Conservation (phyloP, 106 monocot genomes). For the Allium fistulosum region DNA sequence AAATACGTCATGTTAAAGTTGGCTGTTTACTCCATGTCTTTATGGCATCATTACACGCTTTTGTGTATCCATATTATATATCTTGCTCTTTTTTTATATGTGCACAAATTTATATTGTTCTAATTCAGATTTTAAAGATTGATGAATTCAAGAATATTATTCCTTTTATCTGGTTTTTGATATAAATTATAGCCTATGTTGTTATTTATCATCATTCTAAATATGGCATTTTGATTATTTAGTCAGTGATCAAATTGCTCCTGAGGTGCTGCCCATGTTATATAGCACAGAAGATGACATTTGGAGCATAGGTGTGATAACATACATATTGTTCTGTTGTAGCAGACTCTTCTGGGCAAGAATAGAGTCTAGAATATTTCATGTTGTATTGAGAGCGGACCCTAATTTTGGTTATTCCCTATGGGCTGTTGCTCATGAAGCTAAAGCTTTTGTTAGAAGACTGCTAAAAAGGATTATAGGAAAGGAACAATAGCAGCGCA, state of each 20-base stretch:
- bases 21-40: too few species aligned
- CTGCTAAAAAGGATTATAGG: slow-evolving; percentile 89
- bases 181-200: too few species aligned
- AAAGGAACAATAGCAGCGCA: slow-evolving; percentile 95
- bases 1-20: too few species aligned
- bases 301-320: slow-evolving; percentile 97
- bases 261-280: slow-evolving; percentile 85
- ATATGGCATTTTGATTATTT: too few species aligned
- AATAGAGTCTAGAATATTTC: slow-evolving; percentile 92
- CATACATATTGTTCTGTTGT: slow-evolving; percentile 63
- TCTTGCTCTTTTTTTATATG: too few species aligned
- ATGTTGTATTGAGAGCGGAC: slow-evolving; percentile 80
- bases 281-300: slow-evolving; percentile 85
- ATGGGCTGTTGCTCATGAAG: slow-evolving; percentile 74
- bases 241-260: slow-evolving; percentile 59
- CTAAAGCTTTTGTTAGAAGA: slow-evolving; percentile 84
- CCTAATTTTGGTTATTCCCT: slow-evolving; percentile 81
- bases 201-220: too few species aligned
- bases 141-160: too few species aligned
- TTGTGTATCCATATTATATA: too few species aligned
- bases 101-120: too few species aligned
- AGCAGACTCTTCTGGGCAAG: slow-evolving; percentile 90
- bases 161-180: too few species aligned
- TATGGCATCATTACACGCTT: too few species aligned
- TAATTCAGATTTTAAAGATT: too few species aligned